Percentiles rank a stretch among this genome's conserved stretches.
Evolutionary conservation across 805 yeast genomes (phyloP).

Genomic region (Myxozyma melibiosi): DNA sequence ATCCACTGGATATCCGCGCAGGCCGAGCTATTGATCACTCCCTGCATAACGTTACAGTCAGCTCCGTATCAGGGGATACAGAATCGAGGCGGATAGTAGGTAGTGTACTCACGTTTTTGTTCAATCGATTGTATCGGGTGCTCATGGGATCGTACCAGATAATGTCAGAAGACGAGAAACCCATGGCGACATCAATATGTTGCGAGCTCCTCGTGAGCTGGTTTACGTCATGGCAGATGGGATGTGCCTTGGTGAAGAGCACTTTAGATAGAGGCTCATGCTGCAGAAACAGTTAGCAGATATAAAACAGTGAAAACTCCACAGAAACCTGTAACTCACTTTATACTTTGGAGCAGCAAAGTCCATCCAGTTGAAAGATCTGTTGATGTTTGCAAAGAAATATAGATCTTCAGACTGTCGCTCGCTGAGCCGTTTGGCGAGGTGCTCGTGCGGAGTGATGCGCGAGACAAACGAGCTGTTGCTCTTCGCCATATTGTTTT

Average conservation of each 20-base stretch:
- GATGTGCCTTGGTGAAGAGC: slow-evolving; percentile 45
- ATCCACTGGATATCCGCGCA: slow-evolving; percentile 54
- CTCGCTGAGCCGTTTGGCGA: slow-evolving; percentile 40
- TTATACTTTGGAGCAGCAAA: slow-evolving; percentile 29
- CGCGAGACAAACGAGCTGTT: slow-evolving; percentile 46
- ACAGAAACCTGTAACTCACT: not conserved
- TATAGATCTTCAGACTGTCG: slow-evolving; percentile 38
- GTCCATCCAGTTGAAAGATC: slow-evolving; percentile 44
- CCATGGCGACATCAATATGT: slow-evolving; percentile 56
- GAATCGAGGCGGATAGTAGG: too few species aligned
- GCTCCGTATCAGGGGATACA: not conserved
- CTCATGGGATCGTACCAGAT: slow-evolving; percentile 59
- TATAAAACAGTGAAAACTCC: not conserved
- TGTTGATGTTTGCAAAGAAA: slow-evolving; percentile 42
- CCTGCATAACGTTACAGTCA: slow-evolving; percentile 34
- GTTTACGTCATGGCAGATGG: slow-evolving; percentile 46
- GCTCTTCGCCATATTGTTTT: slow-evolving; percentile 43
- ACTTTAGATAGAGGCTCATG: slow-evolving; percentile 46
- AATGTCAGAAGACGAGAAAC: slow-evolving; percentile 69
- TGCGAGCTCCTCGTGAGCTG: slow-evolving; percentile 37
- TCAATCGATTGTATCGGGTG: slow-evolving; percentile 54
- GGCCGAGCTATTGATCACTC: slow-evolving; percentile 48
- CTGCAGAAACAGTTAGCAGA: slow-evolving; percentile 1
- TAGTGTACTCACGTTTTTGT: slow-evolving; percentile 47
- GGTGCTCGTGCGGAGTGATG: slow-evolving; percentile 43